A percentile compares a stretch with the other conserved stretches of the same genome.
Conservation (phyloP, 176 grass and related monocot genomes). For the Aegilops bicornis region DNA sequence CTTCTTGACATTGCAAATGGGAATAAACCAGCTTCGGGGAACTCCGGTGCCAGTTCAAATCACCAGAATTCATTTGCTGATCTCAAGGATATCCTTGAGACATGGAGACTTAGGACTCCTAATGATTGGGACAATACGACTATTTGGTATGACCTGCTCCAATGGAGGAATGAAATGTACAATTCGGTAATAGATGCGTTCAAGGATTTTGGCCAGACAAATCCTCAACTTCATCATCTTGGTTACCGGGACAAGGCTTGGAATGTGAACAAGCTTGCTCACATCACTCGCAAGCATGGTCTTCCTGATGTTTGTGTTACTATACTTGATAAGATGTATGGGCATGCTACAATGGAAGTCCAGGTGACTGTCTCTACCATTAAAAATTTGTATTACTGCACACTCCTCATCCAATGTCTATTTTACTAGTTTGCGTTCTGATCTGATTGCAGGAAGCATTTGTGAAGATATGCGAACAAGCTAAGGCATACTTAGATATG, state of each 20-base stretch:
- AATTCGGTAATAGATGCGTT: conserved; percentile 99
- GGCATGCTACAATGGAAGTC: conserved; percentile 99
- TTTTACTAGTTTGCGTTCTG: conserved; percentile 16
- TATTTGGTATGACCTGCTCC: conserved; percentile 97
- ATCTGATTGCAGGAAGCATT: conserved; percentile 87
- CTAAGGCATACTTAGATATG: conserved; percentile 97
- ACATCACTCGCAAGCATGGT: conserved; percentile 92
- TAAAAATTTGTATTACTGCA: not conserved
- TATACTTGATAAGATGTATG: conserved; percentile 99
- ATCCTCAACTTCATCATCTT: conserved; percentile 98
- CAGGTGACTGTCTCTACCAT: conserved; percentile 61
- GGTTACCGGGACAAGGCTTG: conserved; percentile 97
- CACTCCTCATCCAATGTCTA: not conserved
- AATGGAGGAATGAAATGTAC: conserved; percentile 99
- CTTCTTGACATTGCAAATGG: conserved; percentile 94
- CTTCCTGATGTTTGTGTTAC: conserved; percentile 96
- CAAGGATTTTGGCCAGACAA: conserved; percentile 88
- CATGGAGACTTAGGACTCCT: conserved; percentile 93
- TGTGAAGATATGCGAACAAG: conserved; percentile 99
- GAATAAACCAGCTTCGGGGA: conserved; percentile 85
- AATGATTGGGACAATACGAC: conserved; percentile 98
- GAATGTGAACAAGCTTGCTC: conserved; percentile 99
- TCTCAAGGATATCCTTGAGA: conserved; percentile 99
- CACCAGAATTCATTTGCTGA: conserved; percentile 78
- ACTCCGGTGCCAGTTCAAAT: conserved; percentile 71